These are phyloP conservation scores for Kentomonas sorsogonicus DNA, from an alignment of 208 protist species.

Conservation along the genomic window DNA sequence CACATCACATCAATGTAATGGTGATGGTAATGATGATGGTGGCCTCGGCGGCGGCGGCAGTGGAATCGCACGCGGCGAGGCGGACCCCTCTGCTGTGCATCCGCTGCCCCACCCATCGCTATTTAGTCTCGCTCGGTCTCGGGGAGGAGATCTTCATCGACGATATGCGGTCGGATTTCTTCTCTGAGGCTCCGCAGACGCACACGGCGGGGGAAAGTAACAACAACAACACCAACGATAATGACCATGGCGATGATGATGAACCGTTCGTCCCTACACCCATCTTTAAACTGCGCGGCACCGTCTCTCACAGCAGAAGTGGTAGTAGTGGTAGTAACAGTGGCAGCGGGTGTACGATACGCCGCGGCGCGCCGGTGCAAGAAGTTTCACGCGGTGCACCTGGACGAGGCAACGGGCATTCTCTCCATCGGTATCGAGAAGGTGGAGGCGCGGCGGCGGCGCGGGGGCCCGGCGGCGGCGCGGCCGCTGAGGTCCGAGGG, in stretches of 20 bases:
- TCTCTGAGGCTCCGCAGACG: no score
- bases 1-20: no score
- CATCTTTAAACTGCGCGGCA: no score
- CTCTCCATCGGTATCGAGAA: conserved; percentile 72
- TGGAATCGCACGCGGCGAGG: no score
- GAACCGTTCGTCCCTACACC: no score
- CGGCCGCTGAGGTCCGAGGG: conserved; percentile 57
- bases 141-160: conserved; percentile 56
- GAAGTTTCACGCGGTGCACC: conserved; percentile 67
- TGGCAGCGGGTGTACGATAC: not conserved
- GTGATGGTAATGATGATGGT: no score
- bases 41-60: no score
- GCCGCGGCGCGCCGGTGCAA: conserved; percentile 23
- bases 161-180: no score
- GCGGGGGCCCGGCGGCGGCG: no score
- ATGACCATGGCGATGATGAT: no score
- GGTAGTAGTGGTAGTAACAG: no score
- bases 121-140: conserved; percentile 69
- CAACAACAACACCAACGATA: not conserved
- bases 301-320: no score
- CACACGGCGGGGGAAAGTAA: conserved; percentile 10
- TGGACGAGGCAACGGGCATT: conserved; percentile 64
- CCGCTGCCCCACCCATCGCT: conserved; percentile 76
- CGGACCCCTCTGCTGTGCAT: conserved; percentile 81
- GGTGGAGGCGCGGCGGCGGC: conserved; percentile 31